phyloP scores from a whole-genome alignment of 2,329 filamentous ascomycete species.

The Zymoseptoria ardabiliae region DNA sequence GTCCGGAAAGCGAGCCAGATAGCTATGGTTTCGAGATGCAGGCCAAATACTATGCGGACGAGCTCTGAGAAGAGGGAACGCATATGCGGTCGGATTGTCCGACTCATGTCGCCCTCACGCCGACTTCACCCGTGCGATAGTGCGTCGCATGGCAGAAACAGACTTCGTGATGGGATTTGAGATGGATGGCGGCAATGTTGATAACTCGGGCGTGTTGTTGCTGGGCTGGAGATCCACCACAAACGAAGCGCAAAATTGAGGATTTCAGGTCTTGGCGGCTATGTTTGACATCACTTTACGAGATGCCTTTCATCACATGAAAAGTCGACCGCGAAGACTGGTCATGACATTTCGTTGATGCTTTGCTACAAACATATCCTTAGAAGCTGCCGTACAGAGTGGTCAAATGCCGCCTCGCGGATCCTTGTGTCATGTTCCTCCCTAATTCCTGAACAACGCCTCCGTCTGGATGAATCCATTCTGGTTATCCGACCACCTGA shows the following conservation, averaged over 20 bases:
- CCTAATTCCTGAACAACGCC: slow-evolving; percentile 30
- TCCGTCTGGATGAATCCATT: slow-evolving; percentile 40
- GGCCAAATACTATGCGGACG: background rate
- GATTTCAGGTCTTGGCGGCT: too few relatives aligned
- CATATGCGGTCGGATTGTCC: background rate
- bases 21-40: background rate
- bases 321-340: too few relatives aligned
- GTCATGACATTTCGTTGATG: background rate
- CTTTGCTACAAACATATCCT: background rate
- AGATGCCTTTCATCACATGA: too few relatives aligned
- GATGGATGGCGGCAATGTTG: background rate
- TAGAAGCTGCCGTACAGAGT: background rate
- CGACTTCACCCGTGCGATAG: background rate
- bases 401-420: background rate
- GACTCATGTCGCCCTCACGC: too few relatives aligned
- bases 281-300: too few relatives aligned
- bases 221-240: too few relatives aligned
- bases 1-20: background rate
- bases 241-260: too few relatives aligned
- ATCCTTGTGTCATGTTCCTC: too few relatives aligned
- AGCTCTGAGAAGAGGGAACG: background rate
- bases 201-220: too few relatives aligned
- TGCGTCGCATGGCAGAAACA: background rate
- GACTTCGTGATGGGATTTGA: background rate
- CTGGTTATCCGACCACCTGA: slow-evolving; percentile 41